phyloP scores from a whole-genome alignment of 2,329 filamentous ascomycete genomes.

The Alternaria angustiovoidea region DNA sequence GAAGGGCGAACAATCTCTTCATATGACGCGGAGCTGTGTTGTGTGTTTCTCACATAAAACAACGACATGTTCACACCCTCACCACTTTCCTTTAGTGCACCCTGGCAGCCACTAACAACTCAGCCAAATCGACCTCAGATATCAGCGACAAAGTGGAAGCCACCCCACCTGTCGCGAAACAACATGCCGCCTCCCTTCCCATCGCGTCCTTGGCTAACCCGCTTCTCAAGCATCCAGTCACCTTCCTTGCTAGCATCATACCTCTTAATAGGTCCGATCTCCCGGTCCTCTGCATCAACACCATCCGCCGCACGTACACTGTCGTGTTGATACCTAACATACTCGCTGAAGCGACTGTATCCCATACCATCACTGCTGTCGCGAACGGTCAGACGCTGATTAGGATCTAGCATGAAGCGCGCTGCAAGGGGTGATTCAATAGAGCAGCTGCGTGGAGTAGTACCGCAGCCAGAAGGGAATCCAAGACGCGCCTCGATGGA shows the following conservation, averaged over 20 bases:
- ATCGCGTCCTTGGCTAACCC: conserved; percentile 18
- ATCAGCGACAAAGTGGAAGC: conserved; percentile 27
- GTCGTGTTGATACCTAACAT: conserved; percentile 8
- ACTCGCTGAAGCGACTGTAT: conserved; percentile 26
- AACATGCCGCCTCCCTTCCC: conserved; percentile 25
- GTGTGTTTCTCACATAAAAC: neutral
- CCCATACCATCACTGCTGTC: conserved; percentile 17
- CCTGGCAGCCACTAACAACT: neutral
- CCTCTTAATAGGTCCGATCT: conserved; percentile 25
- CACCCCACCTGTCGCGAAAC: conserved; percentile 23
- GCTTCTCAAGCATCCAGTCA: conserved; percentile 30
- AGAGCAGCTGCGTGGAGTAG: conserved; percentile 9
- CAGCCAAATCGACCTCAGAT: conserved; percentile 4
- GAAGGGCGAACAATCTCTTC: neutral
- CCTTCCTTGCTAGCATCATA: conserved; percentile 17
- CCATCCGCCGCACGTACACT: conserved; percentile 15
- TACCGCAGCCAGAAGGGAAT: conserved; percentile 17
- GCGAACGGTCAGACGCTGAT: conserved; percentile 18
- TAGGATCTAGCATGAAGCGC: conserved; percentile 11
- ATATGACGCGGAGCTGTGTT: too few species aligned
- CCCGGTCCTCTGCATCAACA: conserved; percentile 18
- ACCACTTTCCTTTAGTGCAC: neutral
- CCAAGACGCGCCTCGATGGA: conserved; percentile 24
- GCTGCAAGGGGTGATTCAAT: conserved; percentile 23
- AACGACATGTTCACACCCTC: neutral